Percentiles rank a stretch among this genome's conserved stretches.
phyloP scores from a whole-genome alignment of 768 basidiomycete species.

The Tubosaeta brunneosetosa region DNA sequence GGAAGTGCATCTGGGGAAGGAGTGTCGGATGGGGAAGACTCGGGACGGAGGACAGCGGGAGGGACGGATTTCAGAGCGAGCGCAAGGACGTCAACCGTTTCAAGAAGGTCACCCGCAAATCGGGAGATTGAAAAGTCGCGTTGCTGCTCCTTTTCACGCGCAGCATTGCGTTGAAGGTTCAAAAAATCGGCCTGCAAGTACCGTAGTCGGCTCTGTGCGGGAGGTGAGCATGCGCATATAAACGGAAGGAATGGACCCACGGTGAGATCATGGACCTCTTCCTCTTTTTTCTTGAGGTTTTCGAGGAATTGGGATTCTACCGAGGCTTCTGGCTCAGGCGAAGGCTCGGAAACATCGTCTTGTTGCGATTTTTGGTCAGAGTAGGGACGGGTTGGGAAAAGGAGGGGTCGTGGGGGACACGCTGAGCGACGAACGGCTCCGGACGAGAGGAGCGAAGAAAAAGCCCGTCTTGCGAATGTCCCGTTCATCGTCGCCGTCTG shows the following conservation, averaged over 20 bases:
- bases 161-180: slow-evolving; percentile 89
- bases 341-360: slow-evolving; percentile 9
- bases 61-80: slow-evolving; percentile 82
- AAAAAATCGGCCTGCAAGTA: slow-evolving; percentile 95
- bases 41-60: slow-evolving; percentile 36
- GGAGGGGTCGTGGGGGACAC: slow-evolving; percentile 14
- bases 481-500: slow-evolving; percentile 42
- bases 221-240: slow-evolving; percentile 4
- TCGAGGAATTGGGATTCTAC: slow-evolving; percentile 35
- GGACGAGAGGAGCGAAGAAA: slow-evolving; percentile 58
- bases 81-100: slow-evolving; percentile 85
- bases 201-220: slow-evolving; percentile 70
- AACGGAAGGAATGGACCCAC: slow-evolving; percentile 40
- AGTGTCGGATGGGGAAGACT: slow-evolving; percentile 22
- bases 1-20: slow-evolving; percentile 18
- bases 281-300: slow-evolving; percentile 78
- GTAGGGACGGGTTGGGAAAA: slow-evolving; percentile 43
- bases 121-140: slow-evolving; percentile 89
- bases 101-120: slow-evolving; percentile 86
- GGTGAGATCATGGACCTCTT: slow-evolving; percentile 77
- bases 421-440: slow-evolving; percentile 39
- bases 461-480: slow-evolving; percentile 44
- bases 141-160: slow-evolving; percentile 87
- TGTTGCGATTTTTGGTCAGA: slow-evolving; percentile 48
- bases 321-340: slow-evolving; percentile 24